Percentiles rank a stretch among this genome's conserved stretches.
Evolutionary conservation across 495 filamentous ascomycete genomes (phyloP).

Genomic region (Viridothelium virens): DNA sequence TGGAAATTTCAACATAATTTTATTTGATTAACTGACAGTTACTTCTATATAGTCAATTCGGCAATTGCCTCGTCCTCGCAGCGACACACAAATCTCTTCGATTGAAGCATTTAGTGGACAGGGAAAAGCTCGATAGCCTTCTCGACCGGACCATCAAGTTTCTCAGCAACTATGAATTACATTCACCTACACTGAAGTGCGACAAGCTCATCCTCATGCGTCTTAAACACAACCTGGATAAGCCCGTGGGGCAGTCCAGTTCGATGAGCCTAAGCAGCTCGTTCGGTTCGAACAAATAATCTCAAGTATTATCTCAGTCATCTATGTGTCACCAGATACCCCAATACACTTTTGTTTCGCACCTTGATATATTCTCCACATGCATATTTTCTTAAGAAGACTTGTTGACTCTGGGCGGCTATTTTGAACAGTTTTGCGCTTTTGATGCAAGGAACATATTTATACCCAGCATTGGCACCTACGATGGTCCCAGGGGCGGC

Average conservation of each 20-base stretch:
- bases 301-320: neutral
- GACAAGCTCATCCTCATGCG: conserved; percentile 57
- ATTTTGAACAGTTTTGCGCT: neutral
- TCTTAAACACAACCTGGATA: neutral
- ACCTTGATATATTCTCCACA: neutral
- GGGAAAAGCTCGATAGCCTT: conserved; percentile 43
- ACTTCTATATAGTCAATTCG: conserved; percentile 68
- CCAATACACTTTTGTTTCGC: neutral
- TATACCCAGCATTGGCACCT: conserved; percentile 5
- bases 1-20: too few relatives aligned
- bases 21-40: too few relatives aligned
- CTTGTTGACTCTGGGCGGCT: neutral
- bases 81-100: conserved; percentile 60
- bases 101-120: conserved; percentile 46
- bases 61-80: conserved; percentile 82
- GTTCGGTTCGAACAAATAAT: neutral
- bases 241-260: neutral
- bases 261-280: conserved; percentile 1
- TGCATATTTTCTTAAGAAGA: neutral
- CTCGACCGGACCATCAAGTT: conserved; percentile 63
- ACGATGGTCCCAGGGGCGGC: neutral
- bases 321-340: neutral
- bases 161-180: conserved; percentile 51
- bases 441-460: neutral
- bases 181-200: conserved; percentile 57